A percentile compares a stretch with the other conserved stretches of the same genome.
Evolutionary conservation across 306 rosid species (phyloP).

Genomic region (Citrullus colocynthis): DNA sequence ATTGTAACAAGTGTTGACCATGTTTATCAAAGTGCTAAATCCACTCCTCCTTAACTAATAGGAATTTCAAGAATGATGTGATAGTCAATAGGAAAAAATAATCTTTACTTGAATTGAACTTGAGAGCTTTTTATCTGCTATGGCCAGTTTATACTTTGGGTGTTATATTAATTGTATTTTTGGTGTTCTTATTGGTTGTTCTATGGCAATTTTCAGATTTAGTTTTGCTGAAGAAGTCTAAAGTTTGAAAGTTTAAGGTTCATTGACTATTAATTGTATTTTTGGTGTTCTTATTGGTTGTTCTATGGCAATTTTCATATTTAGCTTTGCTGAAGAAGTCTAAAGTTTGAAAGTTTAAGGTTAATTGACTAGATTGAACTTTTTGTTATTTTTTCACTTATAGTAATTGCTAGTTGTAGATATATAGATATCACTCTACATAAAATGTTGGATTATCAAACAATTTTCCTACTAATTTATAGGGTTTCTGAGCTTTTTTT

Average conservation of each 20-base stretch:
- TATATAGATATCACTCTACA: too few relatives aligned
- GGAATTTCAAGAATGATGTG: too few relatives aligned
- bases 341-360: neutral
- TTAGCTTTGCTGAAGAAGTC: neutral
- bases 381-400: too few relatives aligned
- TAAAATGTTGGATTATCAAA: neutral
- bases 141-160: neutral
- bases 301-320: neutral
- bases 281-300: neutral
- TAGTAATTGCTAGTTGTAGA: too few relatives aligned
- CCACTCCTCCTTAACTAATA: too few relatives aligned
- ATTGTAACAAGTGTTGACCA: too few relatives aligned
- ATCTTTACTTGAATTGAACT: neutral
- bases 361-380: neutral
- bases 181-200: neutral
- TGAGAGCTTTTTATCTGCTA: neutral
- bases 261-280: neutral
- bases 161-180: neutral
- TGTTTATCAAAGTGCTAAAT: too few relatives aligned
- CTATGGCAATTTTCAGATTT: neutral
- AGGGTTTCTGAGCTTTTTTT: neutral
- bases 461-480: neutral
- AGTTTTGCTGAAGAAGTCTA: neutral
- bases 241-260: neutral
- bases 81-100: too few relatives aligned